These are phyloP conservation scores for Erysimum cheiri DNA, from an alignment of 441 rosid genomes.

Conservation along the genomic window DNA sequence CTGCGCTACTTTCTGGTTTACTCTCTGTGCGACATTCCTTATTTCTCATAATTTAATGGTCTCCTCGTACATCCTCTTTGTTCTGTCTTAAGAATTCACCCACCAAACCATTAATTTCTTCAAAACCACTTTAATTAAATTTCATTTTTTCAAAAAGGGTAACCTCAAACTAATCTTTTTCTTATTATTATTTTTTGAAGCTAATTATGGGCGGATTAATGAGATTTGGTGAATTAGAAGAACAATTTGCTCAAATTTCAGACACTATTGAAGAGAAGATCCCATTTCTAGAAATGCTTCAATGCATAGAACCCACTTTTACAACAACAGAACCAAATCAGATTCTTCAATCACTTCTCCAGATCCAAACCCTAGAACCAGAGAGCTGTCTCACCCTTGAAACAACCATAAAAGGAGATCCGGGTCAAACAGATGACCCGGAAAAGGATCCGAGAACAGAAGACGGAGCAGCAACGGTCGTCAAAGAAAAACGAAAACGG, in stretches of 20 bases:
- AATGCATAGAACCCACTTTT: conserved; percentile 48
- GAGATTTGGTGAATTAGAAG: conserved; percentile 52
- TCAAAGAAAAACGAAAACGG: conserved; percentile 62
- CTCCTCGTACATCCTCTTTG: conserved; percentile 44
- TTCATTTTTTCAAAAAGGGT: background rate
- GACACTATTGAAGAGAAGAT: conserved; percentile 59
- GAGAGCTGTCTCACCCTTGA: conserved; percentile 74
- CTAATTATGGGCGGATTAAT: conserved; percentile 50
- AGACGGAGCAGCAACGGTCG: conserved; percentile 20
- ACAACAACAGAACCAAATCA: conserved; percentile 35
- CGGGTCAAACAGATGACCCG: conserved; percentile 45
- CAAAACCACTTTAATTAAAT: background rate
- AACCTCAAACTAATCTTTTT: background rate
- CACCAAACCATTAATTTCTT: conserved; percentile 26
- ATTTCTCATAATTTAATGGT: conserved; percentile 31
- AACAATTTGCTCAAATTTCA: conserved; percentile 40
- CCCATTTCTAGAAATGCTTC: conserved; percentile 83
- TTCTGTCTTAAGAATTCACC: conserved; percentile 39
- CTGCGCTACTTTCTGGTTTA: conserved; percentile 29
- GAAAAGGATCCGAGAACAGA: conserved; percentile 24
- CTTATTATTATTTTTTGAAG: conserved; percentile 42
- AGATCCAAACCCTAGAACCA: conserved; percentile 49
- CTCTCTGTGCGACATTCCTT: conserved; percentile 36
- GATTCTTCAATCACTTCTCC: conserved; percentile 34
- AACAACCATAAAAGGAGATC: conserved; percentile 41